Base-by-base conservation (phyloP, 352 stramenopile species). In the Plasmopara halstedii region DNA sequence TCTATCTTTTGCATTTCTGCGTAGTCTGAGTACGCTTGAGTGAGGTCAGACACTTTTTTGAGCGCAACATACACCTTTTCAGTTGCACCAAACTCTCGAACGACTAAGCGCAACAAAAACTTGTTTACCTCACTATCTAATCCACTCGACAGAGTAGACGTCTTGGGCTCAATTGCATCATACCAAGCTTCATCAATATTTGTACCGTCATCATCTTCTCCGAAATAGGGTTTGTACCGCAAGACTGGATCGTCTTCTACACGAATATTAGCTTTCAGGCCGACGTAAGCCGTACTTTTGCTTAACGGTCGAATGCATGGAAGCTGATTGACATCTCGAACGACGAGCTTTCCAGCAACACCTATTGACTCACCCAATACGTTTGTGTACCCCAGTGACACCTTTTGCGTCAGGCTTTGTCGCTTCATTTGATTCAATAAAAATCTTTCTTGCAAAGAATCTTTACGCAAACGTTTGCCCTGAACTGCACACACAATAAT, bases 151-250 rank as follows among this genome's bases (percentile, higher is more conserved):
- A 71, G 38, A 29, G 25, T 69, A 2, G 53, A 63, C 25, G 69
- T 58, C 32, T 75, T 51, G 34, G 55, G 44, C 11, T 35, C 51
- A 42, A 90, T 62, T 2, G 58, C 52, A 37, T 87, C 74, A 47
- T 91, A 91, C 29, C 75, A 67, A 34, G 73, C 75, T 22, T 84
- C 49, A 25, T 88, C 76, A 23, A 91, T 91, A 36, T 73, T 72
- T 40, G 71, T 81, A 15, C 83, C 82, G 21, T 73, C 67, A 35
- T 96, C 87, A 39, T 96, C 70, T 56, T 97, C 90, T 15, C 85
- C 88, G 59, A 97, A 96, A 60, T 96, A 97, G 6, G 88, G 90
- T 18, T 95, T 70, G 50, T 92, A 87, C 1, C 80, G 72, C 38
- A 97, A 53, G 44, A 91, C 83, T n/a, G 74, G 67, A 48, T 96